Evolutionary conservation across 2,329 filamentous ascomycete species (phyloP).

Genomic region (Fusarium sp.): DNA sequence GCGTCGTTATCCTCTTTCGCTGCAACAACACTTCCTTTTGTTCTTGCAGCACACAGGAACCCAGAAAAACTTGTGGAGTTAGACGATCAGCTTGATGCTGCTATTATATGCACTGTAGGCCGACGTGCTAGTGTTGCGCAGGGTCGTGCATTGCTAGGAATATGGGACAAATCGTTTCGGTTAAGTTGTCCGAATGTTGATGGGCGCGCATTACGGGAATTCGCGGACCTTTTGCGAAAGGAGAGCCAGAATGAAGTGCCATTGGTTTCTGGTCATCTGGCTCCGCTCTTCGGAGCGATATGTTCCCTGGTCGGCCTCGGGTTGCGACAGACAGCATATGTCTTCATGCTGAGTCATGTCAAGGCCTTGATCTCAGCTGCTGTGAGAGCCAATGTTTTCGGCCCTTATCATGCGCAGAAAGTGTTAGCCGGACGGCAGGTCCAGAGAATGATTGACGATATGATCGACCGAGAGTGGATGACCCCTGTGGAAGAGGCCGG

Average conservation of each 20-base stretch:
- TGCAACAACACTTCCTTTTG: constrained; percentile 78
- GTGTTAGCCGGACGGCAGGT: constrained; percentile 72
- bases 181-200: constrained; percentile 48
- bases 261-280: constrained; percentile 71
- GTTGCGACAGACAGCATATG: constrained; percentile 73
- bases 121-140: constrained; percentile 80
- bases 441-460: constrained; percentile 65
- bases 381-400: constrained; percentile 80
- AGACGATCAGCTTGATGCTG: constrained; percentile 82
- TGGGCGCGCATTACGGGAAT: constrained; percentile 50
- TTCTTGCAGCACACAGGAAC: constrained; percentile 72
- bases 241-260: constrained; percentile 51
- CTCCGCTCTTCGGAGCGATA: constrained; percentile 76
- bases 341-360: constrained; percentile 81
- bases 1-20: constrained; percentile 78
- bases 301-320: constrained; percentile 70
- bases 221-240: constrained; percentile 51
- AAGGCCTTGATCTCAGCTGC: constrained; percentile 81
- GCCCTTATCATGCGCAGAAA: constrained; percentile 82
- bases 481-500: constrained; percentile 73
- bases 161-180: constrained; percentile 80
- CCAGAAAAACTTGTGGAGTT: constrained; percentile 64
- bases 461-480: constrained; percentile 70
- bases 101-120: constrained; percentile 81
- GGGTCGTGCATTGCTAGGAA: constrained; percentile 76